Evolutionary conservation across 176 grass and related monocot genomes (phyloP).

Genomic region (Rhynchospora breviuscula): DNA sequence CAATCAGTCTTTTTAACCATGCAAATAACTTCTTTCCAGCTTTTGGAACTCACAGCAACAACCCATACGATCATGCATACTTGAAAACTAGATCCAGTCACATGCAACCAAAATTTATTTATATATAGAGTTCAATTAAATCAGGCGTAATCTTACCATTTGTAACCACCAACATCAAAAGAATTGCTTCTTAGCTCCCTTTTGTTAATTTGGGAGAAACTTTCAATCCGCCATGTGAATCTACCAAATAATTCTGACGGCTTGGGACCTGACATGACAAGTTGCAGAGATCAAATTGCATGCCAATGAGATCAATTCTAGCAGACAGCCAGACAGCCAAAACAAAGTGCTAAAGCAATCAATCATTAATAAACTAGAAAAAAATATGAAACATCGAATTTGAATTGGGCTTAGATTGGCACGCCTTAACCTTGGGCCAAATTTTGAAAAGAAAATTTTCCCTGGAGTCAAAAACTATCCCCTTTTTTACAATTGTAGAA

Average conservation of each 20-base stretch:
- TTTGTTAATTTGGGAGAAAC: conserved; percentile 96
- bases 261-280: conserved; percentile 62
- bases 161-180: conserved; percentile 96
- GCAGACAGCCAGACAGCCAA: background rate
- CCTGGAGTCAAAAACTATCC: background rate
- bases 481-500: background rate
- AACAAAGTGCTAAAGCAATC: background rate
- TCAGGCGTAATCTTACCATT: conserved; percentile 48
- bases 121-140: background rate
- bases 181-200: conserved; percentile 84
- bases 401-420: background rate
- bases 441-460: background rate
- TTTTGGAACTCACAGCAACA: background rate
- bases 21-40: background rate
- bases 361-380: background rate
- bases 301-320: conserved; percentile 2
- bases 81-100: background rate
- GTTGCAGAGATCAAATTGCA: conserved; percentile 25
- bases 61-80: background rate
- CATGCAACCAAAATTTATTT: background rate
- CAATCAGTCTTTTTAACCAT: background rate
- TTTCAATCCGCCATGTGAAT: conserved; percentile 97
- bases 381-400: background rate
- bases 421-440: background rate
- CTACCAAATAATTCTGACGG: conserved; percentile 80